Percentiles rank a stretch among this genome's conserved stretches.
Evolutionary conservation across 176 grass and related monocot genomes (phyloP).

Genomic region (Oryza nivara): DNA sequence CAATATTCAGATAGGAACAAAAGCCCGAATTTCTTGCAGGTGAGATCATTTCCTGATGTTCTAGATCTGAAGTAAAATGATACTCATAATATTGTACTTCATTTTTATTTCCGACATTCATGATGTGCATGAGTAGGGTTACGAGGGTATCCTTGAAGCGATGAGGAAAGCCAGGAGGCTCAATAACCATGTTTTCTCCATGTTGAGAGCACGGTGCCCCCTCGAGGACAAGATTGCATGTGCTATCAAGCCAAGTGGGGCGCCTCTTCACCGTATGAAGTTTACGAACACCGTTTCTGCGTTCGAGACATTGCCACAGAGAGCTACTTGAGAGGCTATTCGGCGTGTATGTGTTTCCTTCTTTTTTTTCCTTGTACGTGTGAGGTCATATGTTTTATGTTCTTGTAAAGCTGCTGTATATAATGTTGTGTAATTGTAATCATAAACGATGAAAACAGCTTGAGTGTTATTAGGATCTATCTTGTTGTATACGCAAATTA

Average conservation of each 20-base stretch:
- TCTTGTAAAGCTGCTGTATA: conserved; percentile 17
- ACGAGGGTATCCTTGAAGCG: conserved; percentile 86
- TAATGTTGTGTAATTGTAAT: conserved; percentile 5
- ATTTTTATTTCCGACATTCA: conserved; percentile 12
- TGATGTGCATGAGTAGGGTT: conserved; percentile 56
- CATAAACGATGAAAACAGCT: conserved; percentile 2
- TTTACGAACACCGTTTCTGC: conserved; percentile 88
- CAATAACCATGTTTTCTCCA: conserved; percentile 94
- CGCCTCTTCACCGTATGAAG: conserved; percentile 90
- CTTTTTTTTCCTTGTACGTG: neutral
- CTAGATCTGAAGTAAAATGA: neutral
- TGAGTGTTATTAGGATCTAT: conserved; percentile 10
- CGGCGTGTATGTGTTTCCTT: neutral
- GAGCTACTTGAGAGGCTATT: conserved; percentile 48
- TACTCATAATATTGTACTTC: neutral
- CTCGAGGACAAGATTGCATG: conserved; percentile 96
- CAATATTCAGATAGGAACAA: conserved; percentile 68
- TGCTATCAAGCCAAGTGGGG: conserved; percentile 93
- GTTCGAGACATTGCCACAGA: conserved; percentile 93
- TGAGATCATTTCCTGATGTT: conserved; percentile 42
- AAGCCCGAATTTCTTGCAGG: conserved; percentile 71
- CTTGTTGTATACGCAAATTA: conserved; percentile 5
- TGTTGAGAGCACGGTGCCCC: conserved; percentile 90
- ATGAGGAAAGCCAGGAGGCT: conserved; percentile 97
- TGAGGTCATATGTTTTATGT: neutral